Conservation (phyloP, 1,139 yeast species). For the Yamadazyma atlantica region DNA sequence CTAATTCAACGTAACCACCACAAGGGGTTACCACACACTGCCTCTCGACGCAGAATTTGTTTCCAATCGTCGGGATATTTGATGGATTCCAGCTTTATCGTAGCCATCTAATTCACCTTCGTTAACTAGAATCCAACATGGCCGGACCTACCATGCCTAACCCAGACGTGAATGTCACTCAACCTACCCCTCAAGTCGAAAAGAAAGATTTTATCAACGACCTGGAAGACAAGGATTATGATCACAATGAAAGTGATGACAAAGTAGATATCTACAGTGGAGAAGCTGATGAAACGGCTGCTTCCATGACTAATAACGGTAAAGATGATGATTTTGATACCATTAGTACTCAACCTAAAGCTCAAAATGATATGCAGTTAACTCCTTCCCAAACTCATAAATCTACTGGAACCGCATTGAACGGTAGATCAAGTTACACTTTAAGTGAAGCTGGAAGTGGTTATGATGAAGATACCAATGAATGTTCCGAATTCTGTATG, state of each 20-base stretch:
- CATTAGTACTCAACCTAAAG: conserved; percentile 17
- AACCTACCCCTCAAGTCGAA: conserved; percentile 14
- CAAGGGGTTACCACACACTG: too few species aligned
- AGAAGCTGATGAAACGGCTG: not conserved
- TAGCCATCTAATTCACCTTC: not conserved
- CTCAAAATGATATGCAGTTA: conserved; percentile 16
- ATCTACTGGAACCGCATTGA: conserved; percentile 6
- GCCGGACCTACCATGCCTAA: conserved; percentile 1
- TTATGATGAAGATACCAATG: conserved; percentile 35
- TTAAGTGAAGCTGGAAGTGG: conserved; percentile 34
- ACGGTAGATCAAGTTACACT: conserved; percentile 17
- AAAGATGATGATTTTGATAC: conserved; percentile 9
- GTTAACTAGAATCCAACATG: not conserved
- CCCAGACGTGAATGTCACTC: conserved; percentile 11
- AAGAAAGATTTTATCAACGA: conserved; percentile 8
- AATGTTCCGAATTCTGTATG: conserved; percentile 45
- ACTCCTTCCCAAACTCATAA: conserved; percentile 7
- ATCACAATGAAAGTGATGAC: conserved; percentile 1
- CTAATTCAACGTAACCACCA: too few species aligned
- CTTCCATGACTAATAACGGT: conserved; percentile 1
- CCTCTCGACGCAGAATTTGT: too few species aligned
- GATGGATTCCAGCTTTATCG: not conserved
- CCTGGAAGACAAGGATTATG: not conserved
- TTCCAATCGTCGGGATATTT: not conserved
- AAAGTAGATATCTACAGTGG: conserved; percentile 1